phyloP scores from a whole-genome alignment of 2,329 filamentous ascomycete species.

The Fusarium solani-melongenae region DNA sequence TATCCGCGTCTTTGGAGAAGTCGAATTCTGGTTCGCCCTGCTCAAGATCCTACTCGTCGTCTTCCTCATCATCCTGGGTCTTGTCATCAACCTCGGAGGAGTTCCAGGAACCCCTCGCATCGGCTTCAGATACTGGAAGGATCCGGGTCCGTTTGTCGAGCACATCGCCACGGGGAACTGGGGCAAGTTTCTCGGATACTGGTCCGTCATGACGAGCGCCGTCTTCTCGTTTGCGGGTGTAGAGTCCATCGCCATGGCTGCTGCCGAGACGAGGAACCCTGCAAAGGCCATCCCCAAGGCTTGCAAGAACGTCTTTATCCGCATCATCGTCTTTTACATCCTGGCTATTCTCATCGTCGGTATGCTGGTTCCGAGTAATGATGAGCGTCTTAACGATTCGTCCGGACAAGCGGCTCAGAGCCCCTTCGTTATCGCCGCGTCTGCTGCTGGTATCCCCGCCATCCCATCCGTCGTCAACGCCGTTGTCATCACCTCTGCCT shows the following conservation, averaged over 20 bases:
- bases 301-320: slow-evolving; percentile 67
- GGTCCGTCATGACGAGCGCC: slow-evolving; percentile 70
- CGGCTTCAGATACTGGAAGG: slow-evolving; percentile 50
- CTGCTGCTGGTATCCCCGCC: slow-evolving; percentile 72
- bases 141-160: slow-evolving; percentile 75
- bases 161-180: slow-evolving; percentile 68
- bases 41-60: slow-evolving; percentile 65
- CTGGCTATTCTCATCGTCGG: slow-evolving; percentile 78
- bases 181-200: slow-evolving; percentile 75
- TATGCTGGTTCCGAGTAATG: slow-evolving; percentile 69
- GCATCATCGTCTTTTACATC: slow-evolving; percentile 70
- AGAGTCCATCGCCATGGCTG: slow-evolving; percentile 70
- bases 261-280: slow-evolving; percentile 68
- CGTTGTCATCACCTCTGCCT: slow-evolving; percentile 77
- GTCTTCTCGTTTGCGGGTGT: slow-evolving; percentile 78
- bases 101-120: slow-evolving; percentile 37
- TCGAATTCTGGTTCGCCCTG: slow-evolving; percentile 62
- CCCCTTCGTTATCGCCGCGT: slow-evolving; percentile 79
- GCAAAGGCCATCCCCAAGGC: slow-evolving; percentile 64
- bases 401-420: slow-evolving; percentile 55
- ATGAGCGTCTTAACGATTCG: slow-evolving; percentile 62
- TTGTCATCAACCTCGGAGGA: slow-evolving; percentile 49
- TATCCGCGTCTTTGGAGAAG: slow-evolving; percentile 60
- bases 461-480: slow-evolving; percentile 82
- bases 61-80: slow-evolving; percentile 59